These are phyloP conservation scores for Debaryomyces castellii DNA, from an alignment of 805 yeast genomes.

Conservation along the genomic window DNA sequence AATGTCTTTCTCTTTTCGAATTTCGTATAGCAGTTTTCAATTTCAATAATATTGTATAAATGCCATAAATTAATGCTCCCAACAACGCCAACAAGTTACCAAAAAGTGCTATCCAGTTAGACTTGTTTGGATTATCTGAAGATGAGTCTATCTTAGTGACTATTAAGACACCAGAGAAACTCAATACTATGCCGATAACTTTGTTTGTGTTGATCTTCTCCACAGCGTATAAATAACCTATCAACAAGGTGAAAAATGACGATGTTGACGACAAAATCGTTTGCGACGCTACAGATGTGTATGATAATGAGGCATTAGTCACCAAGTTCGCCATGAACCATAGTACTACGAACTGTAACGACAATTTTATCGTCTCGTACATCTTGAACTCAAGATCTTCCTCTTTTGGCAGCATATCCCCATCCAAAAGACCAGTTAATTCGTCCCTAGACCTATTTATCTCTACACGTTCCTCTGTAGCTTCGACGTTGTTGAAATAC, in stretches of 20 bases:
- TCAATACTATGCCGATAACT: slow-evolving; percentile 64
- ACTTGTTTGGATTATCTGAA: slow-evolving; percentile 23
- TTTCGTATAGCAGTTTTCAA: slow-evolving; percentile 48
- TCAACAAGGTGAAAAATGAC: slow-evolving; percentile 84
- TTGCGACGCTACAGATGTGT: slow-evolving; percentile 91
- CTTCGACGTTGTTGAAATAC: slow-evolving; percentile 11
- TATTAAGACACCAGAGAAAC: slow-evolving; percentile 76
- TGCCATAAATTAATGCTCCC: slow-evolving; percentile 89
- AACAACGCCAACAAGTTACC: slow-evolving; percentile 81
- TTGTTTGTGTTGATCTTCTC: slow-evolving; percentile 69
- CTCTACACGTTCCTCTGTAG: background rate
- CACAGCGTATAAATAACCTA: slow-evolving; percentile 71
- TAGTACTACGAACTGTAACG: slow-evolving; percentile 78
- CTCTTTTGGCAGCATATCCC: background rate
- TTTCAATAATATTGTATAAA: slow-evolving; percentile 84
- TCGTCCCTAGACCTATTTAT: background rate
- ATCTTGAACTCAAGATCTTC: slow-evolving; percentile 31
- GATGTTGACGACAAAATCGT: slow-evolving; percentile 91
- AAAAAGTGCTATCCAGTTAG: slow-evolving; percentile 32
- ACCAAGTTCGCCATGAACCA: slow-evolving; percentile 92
- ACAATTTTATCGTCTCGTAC: slow-evolving; percentile 67
- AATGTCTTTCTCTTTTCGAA: slow-evolving; percentile 62
- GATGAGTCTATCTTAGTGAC: slow-evolving; percentile 70
- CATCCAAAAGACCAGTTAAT: background rate
- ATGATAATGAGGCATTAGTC: slow-evolving; percentile 82